Evolutionary conservation across 306 rosid species (phyloP).

Genomic region (Senna tora): DNA sequence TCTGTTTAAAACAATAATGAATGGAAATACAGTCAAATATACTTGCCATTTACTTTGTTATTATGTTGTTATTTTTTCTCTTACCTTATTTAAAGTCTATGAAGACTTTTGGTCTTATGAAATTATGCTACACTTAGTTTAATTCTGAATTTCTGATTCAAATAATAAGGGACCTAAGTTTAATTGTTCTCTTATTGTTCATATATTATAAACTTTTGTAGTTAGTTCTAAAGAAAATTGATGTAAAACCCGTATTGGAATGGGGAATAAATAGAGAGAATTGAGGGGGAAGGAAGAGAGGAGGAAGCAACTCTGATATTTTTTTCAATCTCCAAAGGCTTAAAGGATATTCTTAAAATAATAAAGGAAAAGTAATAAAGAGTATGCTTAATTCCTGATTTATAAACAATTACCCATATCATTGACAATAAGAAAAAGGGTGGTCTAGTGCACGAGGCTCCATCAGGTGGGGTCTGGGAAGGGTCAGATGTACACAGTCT

Average conservation of each 20-base stretch:
- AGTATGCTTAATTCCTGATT: background rate
- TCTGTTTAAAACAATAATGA: conserved; percentile 16
- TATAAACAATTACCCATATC: background rate
- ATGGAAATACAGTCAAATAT: background rate
- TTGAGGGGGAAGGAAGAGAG: background rate
- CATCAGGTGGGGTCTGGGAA: too few species aligned
- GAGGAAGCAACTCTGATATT: background rate
- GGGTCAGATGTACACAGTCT: too few species aligned
- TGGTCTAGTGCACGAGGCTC: too few species aligned
- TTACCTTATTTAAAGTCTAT: too few species aligned
- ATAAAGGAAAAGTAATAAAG: background rate
- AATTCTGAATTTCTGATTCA: background rate
- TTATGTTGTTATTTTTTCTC: too few species aligned
- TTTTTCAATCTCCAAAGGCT: background rate
- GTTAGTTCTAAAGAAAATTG: background rate
- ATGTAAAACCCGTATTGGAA: background rate
- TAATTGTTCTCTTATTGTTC: background rate
- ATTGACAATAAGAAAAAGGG: too few species aligned
- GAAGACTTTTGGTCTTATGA: too few species aligned
- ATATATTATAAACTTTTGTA: background rate
- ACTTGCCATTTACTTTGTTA: conserved; percentile 21
- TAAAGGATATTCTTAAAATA: too few species aligned
- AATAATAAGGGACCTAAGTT: background rate
- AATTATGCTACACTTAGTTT: too few species aligned
- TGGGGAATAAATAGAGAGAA: background rate